Conservation (phyloP, 169 alveolate species). For the Cryptosporidium ryanae region DNA sequence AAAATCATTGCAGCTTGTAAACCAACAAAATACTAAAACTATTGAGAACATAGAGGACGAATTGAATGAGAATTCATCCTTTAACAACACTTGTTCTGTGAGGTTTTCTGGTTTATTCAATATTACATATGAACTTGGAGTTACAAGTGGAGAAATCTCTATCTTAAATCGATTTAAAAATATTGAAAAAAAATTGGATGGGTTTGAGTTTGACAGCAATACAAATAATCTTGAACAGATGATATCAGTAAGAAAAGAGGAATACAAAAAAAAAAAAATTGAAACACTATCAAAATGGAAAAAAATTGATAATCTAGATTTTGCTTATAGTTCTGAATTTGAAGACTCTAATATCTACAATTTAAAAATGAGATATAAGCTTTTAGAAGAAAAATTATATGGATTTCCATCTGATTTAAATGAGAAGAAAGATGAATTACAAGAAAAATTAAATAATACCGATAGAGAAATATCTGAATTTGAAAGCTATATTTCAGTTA, state of each 20-base stretch:
- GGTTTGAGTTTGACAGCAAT: background rate
- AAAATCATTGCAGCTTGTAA: background rate
- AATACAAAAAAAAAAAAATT: slow-evolving; percentile 1
- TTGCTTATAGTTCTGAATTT: background rate
- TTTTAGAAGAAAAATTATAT: slow-evolving; percentile 27
- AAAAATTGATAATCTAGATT: background rate
- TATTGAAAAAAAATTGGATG: background rate
- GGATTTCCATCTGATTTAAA: slow-evolving; percentile 18
- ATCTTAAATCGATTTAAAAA: slow-evolving; percentile 5
- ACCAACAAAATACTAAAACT: no score
- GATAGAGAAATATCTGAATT: slow-evolving; percentile 28
- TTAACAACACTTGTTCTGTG: no score
- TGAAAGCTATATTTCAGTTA: slow-evolving; percentile 19
- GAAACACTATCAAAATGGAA: slow-evolving; percentile 13
- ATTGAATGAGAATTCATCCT: no score
- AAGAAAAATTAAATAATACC: background rate
- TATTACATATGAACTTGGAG: slow-evolving; percentile 34
- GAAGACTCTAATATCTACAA: background rate
- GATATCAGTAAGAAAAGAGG: slow-evolving; percentile 21
- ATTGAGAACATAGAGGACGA: no score
- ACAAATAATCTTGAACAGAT: background rate
- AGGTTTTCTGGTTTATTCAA: slow-evolving; percentile 3
- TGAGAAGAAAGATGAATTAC: background rate
- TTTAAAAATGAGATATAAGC: background rate
- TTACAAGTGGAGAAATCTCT: slow-evolving; percentile 22